Evolutionary conservation across 192 early-diverging fungal species (phyloP), one percentile per base, ranked within the genome.

Genomic region (Coemansia sp.): DNA sequence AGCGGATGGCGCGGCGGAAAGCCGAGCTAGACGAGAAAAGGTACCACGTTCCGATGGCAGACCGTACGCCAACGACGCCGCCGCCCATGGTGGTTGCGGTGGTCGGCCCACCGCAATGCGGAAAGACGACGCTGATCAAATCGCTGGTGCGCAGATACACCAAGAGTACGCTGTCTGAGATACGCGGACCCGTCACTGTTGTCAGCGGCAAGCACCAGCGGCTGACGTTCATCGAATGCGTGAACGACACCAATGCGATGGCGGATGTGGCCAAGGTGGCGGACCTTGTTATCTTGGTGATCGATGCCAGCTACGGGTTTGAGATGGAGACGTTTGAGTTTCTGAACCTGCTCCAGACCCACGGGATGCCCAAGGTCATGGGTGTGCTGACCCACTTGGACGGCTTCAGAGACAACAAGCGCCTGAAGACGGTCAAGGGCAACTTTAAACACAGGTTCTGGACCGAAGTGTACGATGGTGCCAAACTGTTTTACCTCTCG

Each of bases 241-340:
- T 90, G 61, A 98, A 98, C 74, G 97, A 99, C 71, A 87, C 98
- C 70, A 97, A 96, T 81, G 89, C 88, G 1, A 96, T 99, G 93
- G 96, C 97, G 45, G 97, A 99, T 71, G 83, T 98, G 53, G 97
- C 89, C 55, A 99, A 99, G 81, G 87, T 97, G 25, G 95, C 97
- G 0, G 97, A 99, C 79, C 73, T 99, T 60, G 93, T 99, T 9
- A 85, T 99, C 25, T 83, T 99, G 62, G 82, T 92, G 66, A 93
- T 99, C 57, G 97, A 99, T 68, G 97, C 96, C 11, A 94, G 92
- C 73, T 98, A 93, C 80, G 97, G 97, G 43, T 95, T 99, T 81
- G 97, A 99, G 78, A 99, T 99, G 97, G 97, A 99, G 85, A 99
- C 97, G 4, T 99, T 99, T 63, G 97, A 99, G 84, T 99, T 96